phyloP scores from a whole-genome alignment of 352 stramenopile species.

The Phytopythium vexans region DNA sequence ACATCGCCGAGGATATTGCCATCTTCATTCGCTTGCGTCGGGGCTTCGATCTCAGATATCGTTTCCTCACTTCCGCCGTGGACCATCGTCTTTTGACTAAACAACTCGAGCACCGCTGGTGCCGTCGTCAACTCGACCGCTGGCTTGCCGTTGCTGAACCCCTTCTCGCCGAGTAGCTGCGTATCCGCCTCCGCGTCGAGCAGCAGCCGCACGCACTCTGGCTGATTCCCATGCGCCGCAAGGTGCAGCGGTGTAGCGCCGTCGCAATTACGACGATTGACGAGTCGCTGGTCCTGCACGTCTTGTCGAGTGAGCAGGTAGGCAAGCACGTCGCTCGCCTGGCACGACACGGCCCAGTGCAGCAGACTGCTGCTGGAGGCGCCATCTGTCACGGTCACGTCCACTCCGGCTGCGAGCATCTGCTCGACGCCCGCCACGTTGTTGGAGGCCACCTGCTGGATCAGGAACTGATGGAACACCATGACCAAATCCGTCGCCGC shows the following conservation, averaged over 20 bases:
- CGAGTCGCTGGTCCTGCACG: conserved; percentile 27
- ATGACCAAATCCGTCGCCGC: conserved; percentile 59
- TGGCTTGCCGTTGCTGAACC: conserved; percentile 52
- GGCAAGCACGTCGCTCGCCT: conserved; percentile 49
- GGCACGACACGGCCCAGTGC: conserved; percentile 79
- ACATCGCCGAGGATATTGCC: background rate
- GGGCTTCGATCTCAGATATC: too few species aligned
- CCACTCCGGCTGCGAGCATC: conserved; percentile 61
- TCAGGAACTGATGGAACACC: conserved; percentile 86
- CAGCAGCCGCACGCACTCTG: conserved; percentile 54
- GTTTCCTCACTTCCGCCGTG: background rate
- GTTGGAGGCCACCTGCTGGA: conserved; percentile 78
- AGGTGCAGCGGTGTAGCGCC: conserved; percentile 77
- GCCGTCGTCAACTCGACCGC: conserved; percentile 52
- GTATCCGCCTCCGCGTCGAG: conserved; percentile 40
- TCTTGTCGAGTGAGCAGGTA: conserved; percentile 40
- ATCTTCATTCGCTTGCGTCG: background rate
- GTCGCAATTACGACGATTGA: conserved; percentile 61
- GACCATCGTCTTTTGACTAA: conserved; percentile 10
- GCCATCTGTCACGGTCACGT: conserved; percentile 48
- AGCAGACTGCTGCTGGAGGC: conserved; percentile 58
- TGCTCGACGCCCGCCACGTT: conserved; percentile 48
- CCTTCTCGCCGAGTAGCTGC: conserved; percentile 38
- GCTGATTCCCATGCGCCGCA: conserved; percentile 51
- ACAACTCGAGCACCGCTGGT: conserved; percentile 38